Percentiles rank a stretch among this genome's conserved stretches.
Evolutionary conservation across 2,329 filamentous ascomycete genomes (phyloP).

Genomic region (Dryadomyces quercivorus): DNA sequence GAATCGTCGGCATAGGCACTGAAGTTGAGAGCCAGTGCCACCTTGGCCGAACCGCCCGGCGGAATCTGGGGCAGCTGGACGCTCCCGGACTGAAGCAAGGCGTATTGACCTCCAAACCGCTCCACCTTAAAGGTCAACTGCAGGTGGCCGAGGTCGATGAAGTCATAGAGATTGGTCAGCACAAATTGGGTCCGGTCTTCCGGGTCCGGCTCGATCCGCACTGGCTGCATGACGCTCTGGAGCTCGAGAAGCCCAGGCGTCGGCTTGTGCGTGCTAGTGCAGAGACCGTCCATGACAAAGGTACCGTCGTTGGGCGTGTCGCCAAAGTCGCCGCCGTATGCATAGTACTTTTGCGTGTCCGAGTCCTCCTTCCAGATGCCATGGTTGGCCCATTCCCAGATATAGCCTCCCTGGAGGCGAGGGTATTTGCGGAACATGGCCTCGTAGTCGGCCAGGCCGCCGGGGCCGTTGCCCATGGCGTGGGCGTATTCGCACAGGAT

Average conservation of each 20-base stretch:
- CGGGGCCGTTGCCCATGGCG: slow-evolving; percentile 66
- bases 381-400: slow-evolving; percentile 57
- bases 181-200: slow-evolving; percentile 6
- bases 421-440: slow-evolving; percentile 48
- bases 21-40: slow-evolving; percentile 20
- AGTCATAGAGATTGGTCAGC: slow-evolving; percentile 39
- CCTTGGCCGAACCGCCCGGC: slow-evolving; percentile 22
- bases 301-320: slow-evolving; percentile 47
- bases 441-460: slow-evolving; percentile 56
- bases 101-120: slow-evolving; percentile 25
- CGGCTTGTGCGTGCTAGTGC: slow-evolving; percentile 39
- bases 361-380: slow-evolving; percentile 36
- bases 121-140: slow-evolving; percentile 31
- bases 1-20: slow-evolving; percentile 28
- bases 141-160: slow-evolving; percentile 30
- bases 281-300: slow-evolving; percentile 51
- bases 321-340: slow-evolving; percentile 50
- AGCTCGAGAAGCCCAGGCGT: slow-evolving; percentile 44
- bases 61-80: slow-evolving; percentile 28
- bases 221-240: slow-evolving; percentile 45
- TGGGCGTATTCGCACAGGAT: slow-evolving; percentile 46
- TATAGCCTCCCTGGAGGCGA: slow-evolving; percentile 52
- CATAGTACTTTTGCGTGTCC: slow-evolving; percentile 35
- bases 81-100: slow-evolving; percentile 21
- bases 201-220: slow-evolving; percentile 16